Evolutionary conservation across 2,329 filamentous ascomycete genomes (phyloP).

Genomic region (Colletotrichum sp.): DNA sequence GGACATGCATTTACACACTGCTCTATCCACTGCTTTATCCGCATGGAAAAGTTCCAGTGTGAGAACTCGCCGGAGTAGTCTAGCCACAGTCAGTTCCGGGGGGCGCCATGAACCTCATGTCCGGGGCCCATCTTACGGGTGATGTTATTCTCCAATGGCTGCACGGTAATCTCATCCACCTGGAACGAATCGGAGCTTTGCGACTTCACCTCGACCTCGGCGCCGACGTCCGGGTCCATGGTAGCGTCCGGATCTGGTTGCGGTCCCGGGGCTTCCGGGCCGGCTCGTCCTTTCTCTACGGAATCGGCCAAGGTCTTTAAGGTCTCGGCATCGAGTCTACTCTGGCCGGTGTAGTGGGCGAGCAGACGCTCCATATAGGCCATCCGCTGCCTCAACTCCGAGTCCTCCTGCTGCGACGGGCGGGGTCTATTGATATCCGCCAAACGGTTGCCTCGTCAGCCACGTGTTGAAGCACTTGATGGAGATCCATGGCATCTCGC

Average conservation of each 20-base stretch:
- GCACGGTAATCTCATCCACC: slow-evolving; percentile 36
- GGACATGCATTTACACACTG: slow-evolving; percentile 37
- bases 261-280: neutral
- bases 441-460: slow-evolving; percentile 7
- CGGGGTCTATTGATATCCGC: neutral
- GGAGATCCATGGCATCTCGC: neutral
- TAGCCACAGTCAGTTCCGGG: slow-evolving; percentile 24
- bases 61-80: slow-evolving; percentile 59
- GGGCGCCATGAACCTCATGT: neutral
- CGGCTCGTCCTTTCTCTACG: slow-evolving; percentile 35
- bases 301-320: slow-evolving; percentile 47
- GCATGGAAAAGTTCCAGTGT: slow-evolving; percentile 58
- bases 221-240: neutral
- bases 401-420: slow-evolving; percentile 11
- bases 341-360: slow-evolving; percentile 50
- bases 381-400: slow-evolving; percentile 23
- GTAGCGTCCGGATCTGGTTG: neutral
- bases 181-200: slow-evolving; percentile 13
- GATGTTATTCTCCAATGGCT: slow-evolving; percentile 44
- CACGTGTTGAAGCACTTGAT: slow-evolving; percentile 6
- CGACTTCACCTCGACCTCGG: slow-evolving; percentile 5
- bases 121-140: slow-evolving; percentile 36
- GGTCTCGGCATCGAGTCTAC: slow-evolving; percentile 43
- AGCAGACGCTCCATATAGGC: slow-evolving; percentile 50
- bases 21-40: slow-evolving; percentile 54